Evolutionary conservation across 805 yeast species (phyloP).

Genomic region (Cephaloascus fragrans): DNA sequence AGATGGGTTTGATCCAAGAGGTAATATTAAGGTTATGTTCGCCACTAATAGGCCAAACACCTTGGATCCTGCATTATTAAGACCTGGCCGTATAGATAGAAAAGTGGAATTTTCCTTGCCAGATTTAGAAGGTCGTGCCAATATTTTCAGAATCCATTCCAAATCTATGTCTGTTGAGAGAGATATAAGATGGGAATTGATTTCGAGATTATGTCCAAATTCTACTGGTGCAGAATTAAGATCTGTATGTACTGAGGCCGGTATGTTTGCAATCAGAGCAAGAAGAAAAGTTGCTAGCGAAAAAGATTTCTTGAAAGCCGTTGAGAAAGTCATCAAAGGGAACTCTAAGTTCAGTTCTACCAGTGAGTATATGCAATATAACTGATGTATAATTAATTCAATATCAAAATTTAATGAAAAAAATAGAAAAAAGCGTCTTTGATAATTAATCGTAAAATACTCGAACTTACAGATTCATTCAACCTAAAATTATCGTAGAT

Average conservation of each 20-base stretch:
- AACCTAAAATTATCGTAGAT: neutral
- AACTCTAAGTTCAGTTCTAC: constrained; percentile 96
- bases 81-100: constrained; percentile 99
- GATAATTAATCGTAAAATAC: neutral
- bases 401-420: neutral
- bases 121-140: constrained; percentile 95
- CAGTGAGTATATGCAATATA: constrained; percentile 97
- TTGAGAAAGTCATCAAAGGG: constrained; percentile 97
- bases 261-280: constrained; percentile 98
- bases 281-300: constrained; percentile 97
- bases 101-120: constrained; percentile 96
- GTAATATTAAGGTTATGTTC: constrained; percentile 98
- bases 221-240: constrained; percentile 98
- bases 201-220: constrained; percentile 94
- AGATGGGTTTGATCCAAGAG: constrained; percentile 98
- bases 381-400: no score
- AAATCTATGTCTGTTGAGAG: constrained; percentile 97
- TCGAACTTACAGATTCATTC: neutral
- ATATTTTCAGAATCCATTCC: constrained; percentile 93
- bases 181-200: constrained; percentile 96
- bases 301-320: constrained; percentile 95
- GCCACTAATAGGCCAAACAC: constrained; percentile 99
- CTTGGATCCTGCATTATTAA: constrained; percentile 90
- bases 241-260: constrained; percentile 98
- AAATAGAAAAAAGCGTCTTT: neutral